phyloP scores from a whole-genome alignment of 1,139 yeast genomes.

The Suhomyces wounanorum region DNA sequence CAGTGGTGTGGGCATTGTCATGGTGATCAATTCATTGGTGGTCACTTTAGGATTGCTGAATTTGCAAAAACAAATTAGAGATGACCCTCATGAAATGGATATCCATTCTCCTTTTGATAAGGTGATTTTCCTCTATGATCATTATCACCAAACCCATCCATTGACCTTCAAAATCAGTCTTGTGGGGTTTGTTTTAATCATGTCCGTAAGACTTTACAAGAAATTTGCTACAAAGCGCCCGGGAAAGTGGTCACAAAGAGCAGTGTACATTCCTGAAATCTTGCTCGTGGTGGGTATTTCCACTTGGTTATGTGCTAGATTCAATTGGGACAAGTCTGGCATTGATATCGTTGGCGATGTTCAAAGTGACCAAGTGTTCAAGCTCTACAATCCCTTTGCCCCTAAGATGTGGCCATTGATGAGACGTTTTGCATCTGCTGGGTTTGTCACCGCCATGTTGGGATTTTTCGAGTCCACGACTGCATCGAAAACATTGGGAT shows the following conservation, averaged over 20 bases:
- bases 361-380: slow-evolving; percentile 29
- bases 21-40: slow-evolving; percentile 77
- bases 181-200: slow-evolving; percentile 45
- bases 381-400: slow-evolving; percentile 39
- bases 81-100: slow-evolving; percentile 48
- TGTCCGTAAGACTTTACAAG: slow-evolving; percentile 47
- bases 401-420: slow-evolving; percentile 33
- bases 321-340: slow-evolving; percentile 59
- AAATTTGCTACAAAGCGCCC: slow-evolving; percentile 24
- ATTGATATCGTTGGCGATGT: slow-evolving; percentile 73
- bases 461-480: slow-evolving; percentile 96
- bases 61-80: slow-evolving; percentile 32
- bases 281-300: slow-evolving; percentile 67
- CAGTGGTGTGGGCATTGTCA: slow-evolving; percentile 89
- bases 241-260: slow-evolving; percentile 25
- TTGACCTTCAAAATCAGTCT: slow-evolving; percentile 58
- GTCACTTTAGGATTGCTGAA: slow-evolving; percentile 68
- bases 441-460: slow-evolving; percentile 77
- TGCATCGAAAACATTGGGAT: slow-evolving; percentile 80
- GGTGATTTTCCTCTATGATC: slow-evolving; percentile 52
- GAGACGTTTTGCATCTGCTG: slow-evolving; percentile 51
- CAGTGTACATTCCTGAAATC: slow-evolving; percentile 78
- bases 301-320: slow-evolving; percentile 56
- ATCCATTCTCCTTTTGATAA: slow-evolving; percentile 80
- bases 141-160: slow-evolving; percentile 44